These are phyloP conservation scores for Fusarium humuli DNA, from an alignment of 2,329 filamentous ascomycete species.

Conservation along the genomic window DNA sequence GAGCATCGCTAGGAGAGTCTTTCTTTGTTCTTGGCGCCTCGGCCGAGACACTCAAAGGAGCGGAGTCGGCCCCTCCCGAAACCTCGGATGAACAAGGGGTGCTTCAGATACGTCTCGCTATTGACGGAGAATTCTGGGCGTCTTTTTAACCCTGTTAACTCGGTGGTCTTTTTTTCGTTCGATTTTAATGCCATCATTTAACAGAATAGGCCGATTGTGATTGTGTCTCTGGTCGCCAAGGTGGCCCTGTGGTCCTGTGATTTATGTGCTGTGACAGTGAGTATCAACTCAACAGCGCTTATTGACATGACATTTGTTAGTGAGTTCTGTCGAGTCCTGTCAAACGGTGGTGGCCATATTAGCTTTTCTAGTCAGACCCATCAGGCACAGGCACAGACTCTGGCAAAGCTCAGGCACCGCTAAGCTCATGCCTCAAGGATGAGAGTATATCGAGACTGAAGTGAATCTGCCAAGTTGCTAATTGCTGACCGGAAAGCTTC, in stretches of 20 bases:
- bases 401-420: not conserved
- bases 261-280: not conserved
- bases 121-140: slow-evolving; percentile 39
- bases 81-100: slow-evolving; percentile 35
- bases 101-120: slow-evolving; percentile 40
- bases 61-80: slow-evolving; percentile 31
- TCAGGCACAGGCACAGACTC: slow-evolving; percentile 4
- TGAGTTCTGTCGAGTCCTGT: slow-evolving; percentile 20
- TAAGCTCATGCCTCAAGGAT: slow-evolving; percentile 2
- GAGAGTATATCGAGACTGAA: slow-evolving; percentile 3
- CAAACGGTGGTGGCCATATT: slow-evolving; percentile 19
- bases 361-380: slow-evolving; percentile 3
- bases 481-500: not conserved
- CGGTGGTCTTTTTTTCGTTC: slow-evolving; percentile 7
- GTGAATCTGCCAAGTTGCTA: slow-evolving; percentile 5
- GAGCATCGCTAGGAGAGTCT: not conserved
- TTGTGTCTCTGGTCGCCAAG: slow-evolving; percentile 10
- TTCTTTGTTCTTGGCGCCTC: slow-evolving; percentile 20
- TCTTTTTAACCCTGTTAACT: not conserved
- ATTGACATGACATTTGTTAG: no score
- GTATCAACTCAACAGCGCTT: slow-evolving; percentile 18
- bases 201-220: not conserved
- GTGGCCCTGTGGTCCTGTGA: not conserved
- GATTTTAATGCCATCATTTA: slow-evolving; percentile 3
- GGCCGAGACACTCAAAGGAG: slow-evolving; percentile 26